Evolutionary conservation across 495 filamentous ascomycete species (phyloP), one percentile per base, ranked within the genome.

Genomic region (Aspergillus incahuasiensis): DNA sequence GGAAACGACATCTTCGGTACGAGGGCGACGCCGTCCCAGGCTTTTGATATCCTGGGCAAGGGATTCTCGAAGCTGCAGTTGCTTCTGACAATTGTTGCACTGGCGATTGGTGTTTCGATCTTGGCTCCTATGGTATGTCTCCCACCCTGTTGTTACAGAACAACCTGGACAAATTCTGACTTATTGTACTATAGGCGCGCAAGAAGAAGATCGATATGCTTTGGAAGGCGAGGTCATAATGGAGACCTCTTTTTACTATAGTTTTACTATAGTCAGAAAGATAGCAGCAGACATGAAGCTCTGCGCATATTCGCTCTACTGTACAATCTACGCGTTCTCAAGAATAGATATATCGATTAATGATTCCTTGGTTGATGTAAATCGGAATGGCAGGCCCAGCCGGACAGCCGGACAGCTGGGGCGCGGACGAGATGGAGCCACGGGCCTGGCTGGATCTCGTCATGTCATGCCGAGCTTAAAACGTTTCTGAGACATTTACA

Each of bases 31-130:
- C 94, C 94, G 0, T 95, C 89, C 64, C 81, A 86, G 53, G 79
- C 87, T 4, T 99, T 97, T 69, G 94, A 99, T 72, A 80, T 96
- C 16, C 75, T 99, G 1, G 92, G 90, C 32, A 95, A 92, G 73
- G 88, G 87, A 5, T 99, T 99, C 67, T 90, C 88, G 54, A 96
- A 95, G 75, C 57, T 92, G 53, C 86, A 91, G 61, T 79, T 99
- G 60, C 69, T 96, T 0, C 74, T 79, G 21, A 99, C 94, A 0
- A 89, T 99, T 41, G 73, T 86, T 30, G 92, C 86, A 39, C 75
- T 97, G 59, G 79, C 77, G 1, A 73, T 82, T 15, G 91, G 89
- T 50, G 91, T 95, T 39, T 64, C 81, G 15, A 77, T 88, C 55
- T 75, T 97, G 63, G 85, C 86, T 46, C 94, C 94, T 21, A 86